A percentile compares a stretch with the other conserved stretches of the same genome.
These are phyloP conservation scores for Yamadazyma sp. DNA, from an alignment of 805 yeast species.

Conservation along the genomic window DNA sequence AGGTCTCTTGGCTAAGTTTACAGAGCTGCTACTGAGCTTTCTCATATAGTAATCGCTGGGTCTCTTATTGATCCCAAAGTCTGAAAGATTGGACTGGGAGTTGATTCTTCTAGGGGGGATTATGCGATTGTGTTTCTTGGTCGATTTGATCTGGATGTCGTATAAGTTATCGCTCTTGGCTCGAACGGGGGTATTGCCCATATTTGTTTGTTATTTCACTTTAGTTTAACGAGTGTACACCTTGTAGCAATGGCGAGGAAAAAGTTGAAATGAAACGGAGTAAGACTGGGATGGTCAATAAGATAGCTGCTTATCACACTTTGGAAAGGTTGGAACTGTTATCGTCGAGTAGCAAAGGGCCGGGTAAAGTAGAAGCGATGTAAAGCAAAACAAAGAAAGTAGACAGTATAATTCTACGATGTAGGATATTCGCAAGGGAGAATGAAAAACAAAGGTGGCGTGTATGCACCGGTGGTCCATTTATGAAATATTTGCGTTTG, in stretches of 20 bases:
- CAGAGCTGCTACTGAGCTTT: slow-evolving; percentile 25
- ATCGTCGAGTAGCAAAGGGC: too few species aligned
- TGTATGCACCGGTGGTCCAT: too few species aligned
- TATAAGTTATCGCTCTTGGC: slow-evolving; percentile 22
- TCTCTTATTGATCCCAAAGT: slow-evolving; percentile 22
- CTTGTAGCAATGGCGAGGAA: neutral
- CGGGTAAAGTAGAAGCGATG: too few species aligned
- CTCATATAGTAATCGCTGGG: slow-evolving; percentile 43
- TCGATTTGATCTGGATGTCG: slow-evolving; percentile 20
- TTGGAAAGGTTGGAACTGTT: too few species aligned
- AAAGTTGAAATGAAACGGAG: neutral
- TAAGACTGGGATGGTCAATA: neutral
- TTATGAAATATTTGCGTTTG: slow-evolving; percentile 2
- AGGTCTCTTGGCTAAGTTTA: slow-evolving; percentile 26
- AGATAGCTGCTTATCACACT: too few species aligned
- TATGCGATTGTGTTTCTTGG: slow-evolving; percentile 17
- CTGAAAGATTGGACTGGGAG: slow-evolving; percentile 10
- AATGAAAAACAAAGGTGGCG: slow-evolving; percentile 4
- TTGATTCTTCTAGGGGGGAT: slow-evolving; percentile 10
- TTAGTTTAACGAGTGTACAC: neutral
- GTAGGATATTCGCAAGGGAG: slow-evolving; percentile 6
- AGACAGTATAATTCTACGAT: too few species aligned
- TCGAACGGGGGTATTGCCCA: slow-evolving; percentile 3
- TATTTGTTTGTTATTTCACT: neutral
- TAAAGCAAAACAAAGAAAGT: too few species aligned